Evolutionary conservation across 78 protist genomes (phyloP), one percentile per base, ranked within the genome.

Genomic region (Tieghemostelium lacteum): DNA sequence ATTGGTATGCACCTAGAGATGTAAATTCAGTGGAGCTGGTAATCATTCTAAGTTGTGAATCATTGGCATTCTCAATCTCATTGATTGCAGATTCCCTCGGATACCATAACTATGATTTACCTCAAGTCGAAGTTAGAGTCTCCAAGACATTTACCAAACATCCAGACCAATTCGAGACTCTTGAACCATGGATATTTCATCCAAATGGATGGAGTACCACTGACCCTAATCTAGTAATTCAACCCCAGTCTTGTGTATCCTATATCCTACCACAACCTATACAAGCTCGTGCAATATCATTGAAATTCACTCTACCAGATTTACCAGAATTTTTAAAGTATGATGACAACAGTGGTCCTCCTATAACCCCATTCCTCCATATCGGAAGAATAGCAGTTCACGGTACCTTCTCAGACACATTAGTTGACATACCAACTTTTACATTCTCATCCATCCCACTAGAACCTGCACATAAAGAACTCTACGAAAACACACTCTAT

Each of bases 131-230:
- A 28, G 58, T 83, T 3, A 67, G 26, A 5, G 22, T 36, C 26
- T 61, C 67, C 20, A 83, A 69, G 31, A 69, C 76, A 2, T 42
- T 83, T 6, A 28, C 74, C 3, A 22, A 19, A 0, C n/a, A n/a
- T n/a, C n/a, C 22, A 65, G 52, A 58, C 14, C 39, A 58, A 16
- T 60, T 55, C 22, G 71, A 83, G 45, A 31, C 58, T 20, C 24
- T 83, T 69, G 91, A 78, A 16, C 36, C 75, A 40, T 83, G 91
- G 91, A 39, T 57, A 60, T 62, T 83, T 7, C 91, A 83, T 55
- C 78, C 91, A 83, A 83, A 83, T 69, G 91, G 72, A 14, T 83
- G 91, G 91, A 69, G 91, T 69, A 49, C 76, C 6, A 70, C 20
- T 52, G 74, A 67, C 28, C 91, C 91, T 58, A 83, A 69, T 24